Percentiles rank a stretch among this genome's conserved stretches.
These are phyloP conservation scores for Passalora sequoiae DNA, from an alignment of 2,329 filamentous ascomycete species.

Conservation along the genomic window DNA sequence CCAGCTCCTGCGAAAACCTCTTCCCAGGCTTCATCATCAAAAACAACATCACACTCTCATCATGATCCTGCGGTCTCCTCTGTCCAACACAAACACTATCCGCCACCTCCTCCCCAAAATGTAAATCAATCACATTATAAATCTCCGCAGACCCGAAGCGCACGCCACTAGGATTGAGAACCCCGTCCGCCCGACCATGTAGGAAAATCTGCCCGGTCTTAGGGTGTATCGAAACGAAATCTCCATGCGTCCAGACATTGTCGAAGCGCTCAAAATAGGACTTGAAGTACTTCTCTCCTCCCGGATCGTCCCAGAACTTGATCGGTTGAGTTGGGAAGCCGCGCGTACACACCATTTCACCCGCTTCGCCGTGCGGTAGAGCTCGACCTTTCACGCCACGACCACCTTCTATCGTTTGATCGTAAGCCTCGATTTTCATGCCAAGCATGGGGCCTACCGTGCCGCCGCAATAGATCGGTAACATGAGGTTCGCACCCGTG, in stretches of 20 bases:
- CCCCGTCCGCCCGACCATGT: constrained; percentile 68
- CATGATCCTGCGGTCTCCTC: constrained; percentile 54
- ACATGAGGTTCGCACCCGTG: constrained; percentile 60
- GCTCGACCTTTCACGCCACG: constrained; percentile 44
- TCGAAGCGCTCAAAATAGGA: constrained; percentile 46
- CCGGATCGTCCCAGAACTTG: constrained; percentile 44
- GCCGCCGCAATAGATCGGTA: constrained; percentile 59
- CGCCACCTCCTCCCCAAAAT: constrained; percentile 57
- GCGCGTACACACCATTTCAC: constrained; percentile 64
- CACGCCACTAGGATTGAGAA: constrained; percentile 73
- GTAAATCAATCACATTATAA: constrained; percentile 65
- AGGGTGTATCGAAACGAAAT: constrained; percentile 69
- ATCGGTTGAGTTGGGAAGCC: constrained; percentile 72
- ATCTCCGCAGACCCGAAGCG: constrained; percentile 77
- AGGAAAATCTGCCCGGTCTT: constrained; percentile 60
- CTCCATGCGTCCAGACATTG: constrained; percentile 75
- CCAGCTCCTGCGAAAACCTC: constrained; percentile 52
- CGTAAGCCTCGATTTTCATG: constrained; percentile 56
- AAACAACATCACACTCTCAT: constrained; percentile 58
- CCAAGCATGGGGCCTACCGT: constrained; percentile 52
- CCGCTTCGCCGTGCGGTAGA: constrained; percentile 60
- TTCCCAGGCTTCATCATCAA: constrained; percentile 60
- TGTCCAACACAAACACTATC: constrained; percentile 81
- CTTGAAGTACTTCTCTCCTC: constrained; percentile 41
- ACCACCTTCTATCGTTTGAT: constrained; percentile 45